A percentile compares a stretch with the other conserved stretches of the same genome.
Conservation (phyloP, 2,329 filamentous ascomycete species). For the Bipolaris cookei region DNA sequence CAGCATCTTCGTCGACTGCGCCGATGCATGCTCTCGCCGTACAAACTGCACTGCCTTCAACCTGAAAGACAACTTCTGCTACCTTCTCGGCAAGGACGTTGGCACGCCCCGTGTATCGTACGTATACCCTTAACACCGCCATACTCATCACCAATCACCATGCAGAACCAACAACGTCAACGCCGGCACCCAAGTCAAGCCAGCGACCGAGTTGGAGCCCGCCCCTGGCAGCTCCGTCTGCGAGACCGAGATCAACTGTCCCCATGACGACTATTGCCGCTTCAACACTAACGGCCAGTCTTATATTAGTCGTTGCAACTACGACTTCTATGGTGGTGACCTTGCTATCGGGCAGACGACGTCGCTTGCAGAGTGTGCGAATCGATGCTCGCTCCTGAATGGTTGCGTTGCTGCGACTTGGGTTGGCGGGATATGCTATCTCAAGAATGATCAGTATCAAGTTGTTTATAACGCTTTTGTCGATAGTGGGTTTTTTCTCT, state of each 20-base stretch:
- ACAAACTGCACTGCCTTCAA: constrained; percentile 16
- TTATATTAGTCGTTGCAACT: constrained; percentile 14
- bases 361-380: constrained; percentile 4
- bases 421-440: constrained; percentile 8
- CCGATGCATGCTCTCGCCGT: constrained; percentile 15
- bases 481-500: constrained; percentile 6
- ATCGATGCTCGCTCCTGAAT: constrained; percentile 2
- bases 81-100: constrained; percentile 16
- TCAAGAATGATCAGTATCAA: constrained; percentile 10
- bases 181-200: constrained; percentile 6
- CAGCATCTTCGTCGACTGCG: constrained; percentile 13
- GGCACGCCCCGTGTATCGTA: constrained; percentile 8
- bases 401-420: constrained; percentile 14
- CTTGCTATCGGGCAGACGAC: background rate
- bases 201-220: constrained; percentile 1
- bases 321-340: constrained; percentile 19
- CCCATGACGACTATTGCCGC: constrained; percentile 13
- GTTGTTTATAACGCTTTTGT: constrained; percentile 6
- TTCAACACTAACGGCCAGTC: constrained; percentile 5
- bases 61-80: constrained; percentile 18
- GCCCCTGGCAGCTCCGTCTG: constrained; percentile 7
- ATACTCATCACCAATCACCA: background rate
- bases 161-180: background rate
- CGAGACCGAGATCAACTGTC: constrained; percentile 7
- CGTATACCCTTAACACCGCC: background rate